Conservation (phyloP, 257 asterid genomes). For the Nicotiana attenuata region DNA sequence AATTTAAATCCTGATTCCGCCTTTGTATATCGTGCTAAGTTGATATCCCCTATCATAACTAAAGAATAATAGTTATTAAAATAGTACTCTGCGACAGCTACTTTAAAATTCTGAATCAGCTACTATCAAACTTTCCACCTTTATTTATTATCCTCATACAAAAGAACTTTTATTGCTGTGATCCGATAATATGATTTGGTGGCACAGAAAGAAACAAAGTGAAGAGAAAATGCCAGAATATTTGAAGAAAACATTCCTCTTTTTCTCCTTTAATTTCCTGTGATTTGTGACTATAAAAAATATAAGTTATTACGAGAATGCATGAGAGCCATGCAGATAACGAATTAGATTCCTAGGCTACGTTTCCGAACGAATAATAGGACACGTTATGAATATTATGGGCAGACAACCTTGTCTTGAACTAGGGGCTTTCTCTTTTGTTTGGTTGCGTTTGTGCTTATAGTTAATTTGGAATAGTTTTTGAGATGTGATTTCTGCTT, state of each 20-base stretch:
- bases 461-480: no score
- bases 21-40: no score
- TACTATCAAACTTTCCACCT: not conserved
- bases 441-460: no score
- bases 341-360: not conserved
- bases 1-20: no score
- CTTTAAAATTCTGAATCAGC: no score
- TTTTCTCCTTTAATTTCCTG: not conserved
- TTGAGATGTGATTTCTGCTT: no score
- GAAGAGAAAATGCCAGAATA: constrained; percentile 4
- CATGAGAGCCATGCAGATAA: not conserved
- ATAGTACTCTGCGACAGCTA: no score
- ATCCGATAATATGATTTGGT: constrained; percentile 13
- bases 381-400: not conserved
- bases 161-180: constrained; percentile 12
- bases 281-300: not conserved
- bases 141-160: constrained; percentile 12
- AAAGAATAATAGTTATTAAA: no score
- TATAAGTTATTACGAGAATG: not conserved
- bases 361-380: not conserved
- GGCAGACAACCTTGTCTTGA: no score
- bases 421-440: no score
- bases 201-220: constrained; percentile 10
- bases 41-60: no score
- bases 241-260: not conserved